phyloP scores from a whole-genome alignment of 2,329 filamentous ascomycete genomes.

The Trichophaea hybrida region DNA sequence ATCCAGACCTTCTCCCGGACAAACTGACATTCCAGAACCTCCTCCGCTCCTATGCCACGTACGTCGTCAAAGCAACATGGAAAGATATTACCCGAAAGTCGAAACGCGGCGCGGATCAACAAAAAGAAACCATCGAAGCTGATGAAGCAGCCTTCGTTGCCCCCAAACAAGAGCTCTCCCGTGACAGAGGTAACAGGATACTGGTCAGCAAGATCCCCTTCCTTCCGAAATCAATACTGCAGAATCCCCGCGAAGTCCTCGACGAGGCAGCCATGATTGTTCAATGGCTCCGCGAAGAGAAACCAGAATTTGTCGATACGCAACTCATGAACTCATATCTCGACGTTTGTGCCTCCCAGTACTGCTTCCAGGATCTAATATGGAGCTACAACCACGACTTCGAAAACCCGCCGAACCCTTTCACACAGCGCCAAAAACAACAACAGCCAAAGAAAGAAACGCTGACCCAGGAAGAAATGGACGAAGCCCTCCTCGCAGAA shows the following conservation, averaged over 20 bases:
- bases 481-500: neutral
- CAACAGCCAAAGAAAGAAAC: neutral
- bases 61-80: neutral
- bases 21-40: conserved; percentile 19
- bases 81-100: neutral
- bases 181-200: neutral
- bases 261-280: conserved; percentile 14
- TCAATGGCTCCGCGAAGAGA: conserved; percentile 12
- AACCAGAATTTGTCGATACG: conserved; percentile 13
- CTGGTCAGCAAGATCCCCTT: conserved; percentile 13
- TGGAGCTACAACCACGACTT: conserved; percentile 1
- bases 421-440: neutral
- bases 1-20: conserved; percentile 11
- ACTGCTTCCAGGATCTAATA: conserved; percentile 5
- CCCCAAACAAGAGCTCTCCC: neutral
- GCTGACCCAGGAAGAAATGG: neutral
- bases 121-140: neutral
- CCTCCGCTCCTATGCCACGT: conserved; percentile 19
- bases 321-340: conserved; percentile 22
- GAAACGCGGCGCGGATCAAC: neutral
- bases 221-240: conserved; percentile 13
- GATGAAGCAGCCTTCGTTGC: neutral
- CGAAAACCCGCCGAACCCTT: conserved; percentile 5
- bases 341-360: conserved; percentile 13
- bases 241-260: conserved; percentile 14